A percentile compares a stretch with the other conserved stretches of the same genome.
phyloP scores from a whole-genome alignment of 805 yeast species.

The Zygosaccharomyces bisporus region DNA sequence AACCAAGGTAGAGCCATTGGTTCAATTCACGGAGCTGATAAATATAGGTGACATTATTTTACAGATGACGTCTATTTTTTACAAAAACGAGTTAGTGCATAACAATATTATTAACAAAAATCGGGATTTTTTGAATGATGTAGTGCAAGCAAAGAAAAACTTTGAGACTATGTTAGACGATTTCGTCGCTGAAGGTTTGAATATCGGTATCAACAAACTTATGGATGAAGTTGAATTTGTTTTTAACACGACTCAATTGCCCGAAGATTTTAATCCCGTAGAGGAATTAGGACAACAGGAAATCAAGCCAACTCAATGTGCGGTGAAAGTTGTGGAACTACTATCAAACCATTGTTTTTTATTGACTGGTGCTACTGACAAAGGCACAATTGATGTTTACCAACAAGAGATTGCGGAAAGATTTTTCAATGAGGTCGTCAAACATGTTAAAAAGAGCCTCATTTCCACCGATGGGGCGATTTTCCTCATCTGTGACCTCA shows the following conservation, averaged over 20 bases:
- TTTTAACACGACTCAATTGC: slow-evolving; percentile 51
- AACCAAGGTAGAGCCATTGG: slow-evolving; percentile 69
- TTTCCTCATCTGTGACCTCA: slow-evolving; percentile 74
- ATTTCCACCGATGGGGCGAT: slow-evolving; percentile 82
- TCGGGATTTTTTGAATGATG: slow-evolving; percentile 70
- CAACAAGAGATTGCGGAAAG: slow-evolving; percentile 92
- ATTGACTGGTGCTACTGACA: slow-evolving; percentile 79
- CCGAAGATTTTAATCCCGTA: slow-evolving; percentile 59
- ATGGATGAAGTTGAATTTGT: slow-evolving; percentile 73
- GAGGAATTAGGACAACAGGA: slow-evolving; percentile 22
- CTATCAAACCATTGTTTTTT: slow-evolving; percentile 68
- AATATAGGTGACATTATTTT: slow-evolving; percentile 89
- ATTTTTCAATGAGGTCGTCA: slow-evolving; percentile 70
- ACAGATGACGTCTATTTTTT: slow-evolving; percentile 88
- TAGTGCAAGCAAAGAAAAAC: slow-evolving; percentile 73
- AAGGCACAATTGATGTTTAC: slow-evolving; percentile 82
- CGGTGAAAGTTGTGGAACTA: slow-evolving; percentile 55
- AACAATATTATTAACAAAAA: slow-evolving; percentile 58
- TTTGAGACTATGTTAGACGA: slow-evolving; percentile 81
- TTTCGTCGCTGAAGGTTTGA: slow-evolving; percentile 88
- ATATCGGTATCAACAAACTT: slow-evolving; percentile 85
- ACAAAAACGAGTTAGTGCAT: slow-evolving; percentile 71
- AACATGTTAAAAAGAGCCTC: slow-evolving; percentile 66
- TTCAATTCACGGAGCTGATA: slow-evolving; percentile 82
- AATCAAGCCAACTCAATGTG: slow-evolving; percentile 59